Base-by-base conservation (phyloP, 1,139 yeast species). In the Saccharomyces hybrid region DNA sequence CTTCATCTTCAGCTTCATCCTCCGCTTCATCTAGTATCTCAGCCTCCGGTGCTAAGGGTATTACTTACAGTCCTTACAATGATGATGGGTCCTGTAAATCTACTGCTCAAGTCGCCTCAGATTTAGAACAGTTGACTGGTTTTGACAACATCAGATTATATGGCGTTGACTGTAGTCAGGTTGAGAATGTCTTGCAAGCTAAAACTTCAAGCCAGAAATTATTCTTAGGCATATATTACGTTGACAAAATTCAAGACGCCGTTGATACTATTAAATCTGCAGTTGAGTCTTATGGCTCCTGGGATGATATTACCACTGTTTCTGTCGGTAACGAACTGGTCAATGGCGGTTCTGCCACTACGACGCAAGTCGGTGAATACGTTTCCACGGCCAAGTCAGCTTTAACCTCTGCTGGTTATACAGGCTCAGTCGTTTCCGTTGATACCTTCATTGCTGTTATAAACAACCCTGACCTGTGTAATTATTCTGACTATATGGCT, bases 81-180 rank as follows among this genome's bases (percentile, higher is more conserved):
- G 69, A 77, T 56, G 73, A 76, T 60, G 95, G 95, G 72, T 75
- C 77, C 34, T 88, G 96, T 78, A 88, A 88, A 78, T 72, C 87
- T 47, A 69, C 79, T 52, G 62, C 73, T 38, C 77, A 79, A 62
- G 84, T 88, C 61, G 74, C 80, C 59, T 65, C 81, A 46, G 96
- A 88, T 64, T 65, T 88, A 53, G 75, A 78, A 47, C 59, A 71
- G 59, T 76, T 88, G 63, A 58, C 80, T 47, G 80, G 72, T 58
- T 86, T 74, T 74, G 78, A 75, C 60, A 62, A 83, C 62, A 81
- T 86, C 71, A 84, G 95, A 83, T 74, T 86, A 61, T 86, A 86
- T 76, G 90, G 89, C 75, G 88, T 84, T 65, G 95, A 86, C 77
- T 86, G 95, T 79, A 71, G 73, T 75, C 93, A 86, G 74, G 90